These are phyloP conservation scores for Bauhinia variegata DNA, from an alignment of 306 rosid species.

Conservation along the genomic window DNA sequence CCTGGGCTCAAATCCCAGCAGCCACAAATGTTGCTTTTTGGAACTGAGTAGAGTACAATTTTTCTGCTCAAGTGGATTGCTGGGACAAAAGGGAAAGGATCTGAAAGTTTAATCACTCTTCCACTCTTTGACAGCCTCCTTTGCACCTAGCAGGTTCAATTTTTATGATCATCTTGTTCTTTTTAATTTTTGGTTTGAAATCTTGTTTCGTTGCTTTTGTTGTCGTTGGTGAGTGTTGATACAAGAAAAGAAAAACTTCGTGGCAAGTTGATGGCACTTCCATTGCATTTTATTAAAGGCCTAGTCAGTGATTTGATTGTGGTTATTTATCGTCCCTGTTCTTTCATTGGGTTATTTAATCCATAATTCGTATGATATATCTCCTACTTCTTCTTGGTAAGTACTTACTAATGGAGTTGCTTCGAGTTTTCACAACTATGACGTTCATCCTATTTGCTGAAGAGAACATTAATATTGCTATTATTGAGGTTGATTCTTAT, in stretches of 20 bases:
- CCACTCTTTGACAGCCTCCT: slow-evolving; percentile 12
- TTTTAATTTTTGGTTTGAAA: background rate
- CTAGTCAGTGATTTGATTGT: slow-evolving; percentile 12
- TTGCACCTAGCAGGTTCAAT: slow-evolving; percentile 3
- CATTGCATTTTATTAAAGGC: slow-evolving; percentile 26
- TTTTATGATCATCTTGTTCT: slow-evolving; percentile 9
- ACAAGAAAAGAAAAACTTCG: background rate
- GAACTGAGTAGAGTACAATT: slow-evolving; percentile 7
- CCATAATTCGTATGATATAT: background rate
- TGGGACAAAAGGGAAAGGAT: slow-evolving; percentile 54
- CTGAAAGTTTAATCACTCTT: slow-evolving; percentile 7
- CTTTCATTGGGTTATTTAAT: slow-evolving; percentile 18
- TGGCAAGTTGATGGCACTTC: background rate
- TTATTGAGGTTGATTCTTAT: slow-evolving; percentile 71
- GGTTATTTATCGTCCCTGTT: background rate
- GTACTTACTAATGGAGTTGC: slow-evolving; percentile 28
- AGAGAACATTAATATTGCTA: slow-evolving; percentile 79
- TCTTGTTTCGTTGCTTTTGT: slow-evolving; percentile 5
- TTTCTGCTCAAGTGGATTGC: slow-evolving; percentile 46
- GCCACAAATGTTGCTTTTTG: slow-evolving; percentile 19
- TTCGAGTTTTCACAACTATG: slow-evolving; percentile 84
- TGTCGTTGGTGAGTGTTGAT: background rate
- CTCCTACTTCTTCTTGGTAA: slow-evolving; percentile 3
- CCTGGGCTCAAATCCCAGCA: slow-evolving; percentile 41
- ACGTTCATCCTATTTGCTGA: slow-evolving; percentile 81